Percentiles rank a stretch among this genome's conserved stretches.
Conservation (phyloP, 257 asterid genomes). For the Scutellaria minor region DNA sequence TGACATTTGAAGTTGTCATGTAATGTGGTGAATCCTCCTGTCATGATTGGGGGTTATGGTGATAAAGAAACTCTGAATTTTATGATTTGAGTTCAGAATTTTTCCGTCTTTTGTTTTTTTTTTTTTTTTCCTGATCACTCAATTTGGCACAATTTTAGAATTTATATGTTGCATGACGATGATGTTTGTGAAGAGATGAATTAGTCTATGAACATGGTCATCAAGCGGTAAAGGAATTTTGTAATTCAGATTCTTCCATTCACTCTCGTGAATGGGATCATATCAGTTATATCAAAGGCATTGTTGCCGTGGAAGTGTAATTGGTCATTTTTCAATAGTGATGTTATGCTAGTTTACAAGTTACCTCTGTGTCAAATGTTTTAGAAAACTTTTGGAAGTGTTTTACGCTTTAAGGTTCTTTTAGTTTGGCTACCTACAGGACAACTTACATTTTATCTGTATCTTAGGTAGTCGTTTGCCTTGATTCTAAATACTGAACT, state of each 20-base stretch:
- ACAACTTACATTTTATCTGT: slow-evolving; percentile 23
- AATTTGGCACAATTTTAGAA: not conserved
- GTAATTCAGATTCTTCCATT: not conserved
- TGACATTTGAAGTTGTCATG: slow-evolving; percentile 7
- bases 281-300: slow-evolving; percentile 2
- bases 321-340: not conserved
- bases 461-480: slow-evolving; percentile 8
- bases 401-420: not conserved
- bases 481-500: not conserved
- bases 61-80: not conserved
- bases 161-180: not conserved
- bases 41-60: not conserved
- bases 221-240: not conserved
- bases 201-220: slow-evolving; percentile 2
- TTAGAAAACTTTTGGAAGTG: not conserved
- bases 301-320: slow-evolving; percentile 6
- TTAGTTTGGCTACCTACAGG: slow-evolving; percentile 23
- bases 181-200: slow-evolving; percentile 17
- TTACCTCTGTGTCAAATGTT: not conserved
- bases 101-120: not conserved
- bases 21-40: slow-evolving; percentile 2
- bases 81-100: not conserved
- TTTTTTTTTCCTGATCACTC: not conserved
- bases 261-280: not conserved
- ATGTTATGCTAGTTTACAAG: not conserved